These are phyloP conservation scores for Penicillium sp. DNA, from an alignment of 2,329 filamentous ascomycete genomes.

Conservation along the genomic window DNA sequence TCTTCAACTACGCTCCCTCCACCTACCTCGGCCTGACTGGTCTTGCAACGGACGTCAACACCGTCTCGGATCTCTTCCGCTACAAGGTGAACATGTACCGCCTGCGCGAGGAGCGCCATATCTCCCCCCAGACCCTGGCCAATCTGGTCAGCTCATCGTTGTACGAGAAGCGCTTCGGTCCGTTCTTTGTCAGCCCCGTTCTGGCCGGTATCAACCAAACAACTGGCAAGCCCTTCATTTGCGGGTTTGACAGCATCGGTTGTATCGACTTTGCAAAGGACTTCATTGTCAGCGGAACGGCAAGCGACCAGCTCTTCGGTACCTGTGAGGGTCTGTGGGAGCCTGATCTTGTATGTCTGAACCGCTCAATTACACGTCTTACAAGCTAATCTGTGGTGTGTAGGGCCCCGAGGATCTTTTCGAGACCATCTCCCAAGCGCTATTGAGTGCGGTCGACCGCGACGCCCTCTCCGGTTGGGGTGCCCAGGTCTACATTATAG, in stretches of 20 bases:
- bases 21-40: constrained; percentile 95
- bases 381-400: constrained; percentile 21
- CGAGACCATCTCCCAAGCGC: constrained; percentile 94
- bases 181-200: constrained; percentile 94
- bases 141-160: constrained; percentile 89
- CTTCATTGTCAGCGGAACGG: constrained; percentile 96
- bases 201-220: constrained; percentile 94
- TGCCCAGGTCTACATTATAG: constrained; percentile 98
- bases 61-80: constrained; percentile 94
- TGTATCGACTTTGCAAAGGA: constrained; percentile 99
- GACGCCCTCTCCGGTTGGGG: constrained; percentile 98
- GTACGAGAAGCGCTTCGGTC: constrained; percentile 95
- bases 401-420: constrained; percentile 92
- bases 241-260: constrained; percentile 97
- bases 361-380: not conserved
- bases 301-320: constrained; percentile 96
- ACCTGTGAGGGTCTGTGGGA: constrained; percentile 99
- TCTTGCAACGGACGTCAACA: constrained; percentile 92
- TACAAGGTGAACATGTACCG: constrained; percentile 99
- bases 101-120: constrained; percentile 94
- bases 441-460: constrained; percentile 93
- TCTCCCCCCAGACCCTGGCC: constrained; percentile 91
- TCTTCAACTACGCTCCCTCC: constrained; percentile 90
- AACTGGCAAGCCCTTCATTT: constrained; percentile 94
- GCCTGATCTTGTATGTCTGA: constrained; percentile 77